Conservation (phyloP, 1,284 basidiomycete genomes). For the Apiotrichum domesticum region DNA sequence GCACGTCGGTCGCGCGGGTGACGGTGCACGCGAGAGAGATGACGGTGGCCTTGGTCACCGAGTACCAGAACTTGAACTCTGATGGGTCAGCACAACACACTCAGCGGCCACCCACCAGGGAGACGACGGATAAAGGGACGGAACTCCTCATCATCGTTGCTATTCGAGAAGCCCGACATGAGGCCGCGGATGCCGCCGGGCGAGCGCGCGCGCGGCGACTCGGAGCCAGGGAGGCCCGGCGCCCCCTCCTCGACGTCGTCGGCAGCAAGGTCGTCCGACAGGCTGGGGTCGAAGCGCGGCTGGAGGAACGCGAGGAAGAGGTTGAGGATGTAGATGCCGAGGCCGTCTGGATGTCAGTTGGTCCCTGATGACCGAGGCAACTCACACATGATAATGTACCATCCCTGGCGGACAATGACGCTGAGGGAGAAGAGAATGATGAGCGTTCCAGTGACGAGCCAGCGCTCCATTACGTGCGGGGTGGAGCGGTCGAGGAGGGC, state of each 20-base stretch:
- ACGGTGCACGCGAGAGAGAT: slow-evolving; percentile 74
- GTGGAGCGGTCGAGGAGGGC: slow-evolving; percentile 83
- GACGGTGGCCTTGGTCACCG: slow-evolving; percentile 79
- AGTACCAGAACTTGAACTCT: slow-evolving; percentile 62
- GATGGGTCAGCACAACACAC: background rate
- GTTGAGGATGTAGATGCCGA: slow-evolving; percentile 89
- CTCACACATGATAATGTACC: slow-evolving; percentile 66
- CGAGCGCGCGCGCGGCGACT: slow-evolving; percentile 54
- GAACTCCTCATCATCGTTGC: slow-evolving; percentile 70
- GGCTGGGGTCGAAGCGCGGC: slow-evolving; percentile 79
- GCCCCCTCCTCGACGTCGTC: slow-evolving; percentile 94
- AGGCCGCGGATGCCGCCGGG: slow-evolving; percentile 39
- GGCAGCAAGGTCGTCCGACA: slow-evolving; percentile 85
- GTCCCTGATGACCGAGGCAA: slow-evolving; percentile 48
- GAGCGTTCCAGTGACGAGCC: slow-evolving; percentile 72
- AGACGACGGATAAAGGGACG: slow-evolving; percentile 91
- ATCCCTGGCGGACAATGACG: slow-evolving; percentile 84
- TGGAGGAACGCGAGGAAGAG: slow-evolving; percentile 51
- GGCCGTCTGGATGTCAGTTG: slow-evolving; percentile 62
- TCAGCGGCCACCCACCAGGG: slow-evolving; percentile 85
- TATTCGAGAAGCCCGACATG: slow-evolving; percentile 36
- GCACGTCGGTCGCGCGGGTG: slow-evolving; percentile 80
- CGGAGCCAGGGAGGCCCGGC: slow-evolving; percentile 45
- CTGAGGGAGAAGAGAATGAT: slow-evolving; percentile 75
- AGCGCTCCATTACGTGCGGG: slow-evolving; percentile 79